Conservation (phyloP, 2,329 filamentous ascomycete species). For the Alternaria sp. region DNA sequence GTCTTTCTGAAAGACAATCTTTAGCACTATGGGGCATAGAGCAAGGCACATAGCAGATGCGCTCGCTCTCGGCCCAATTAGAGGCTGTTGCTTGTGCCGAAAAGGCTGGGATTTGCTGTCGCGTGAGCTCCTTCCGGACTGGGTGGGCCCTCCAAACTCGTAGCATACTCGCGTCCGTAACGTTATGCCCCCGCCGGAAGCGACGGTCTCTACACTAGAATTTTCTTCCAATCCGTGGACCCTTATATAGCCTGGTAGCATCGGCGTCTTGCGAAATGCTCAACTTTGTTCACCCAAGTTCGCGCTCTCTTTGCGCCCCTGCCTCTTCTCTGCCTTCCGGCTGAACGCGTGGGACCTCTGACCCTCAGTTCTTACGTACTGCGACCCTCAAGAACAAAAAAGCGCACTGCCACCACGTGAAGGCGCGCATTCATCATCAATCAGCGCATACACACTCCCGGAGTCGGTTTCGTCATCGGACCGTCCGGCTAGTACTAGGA, state of each 20-base stretch:
- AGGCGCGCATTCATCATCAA: background rate
- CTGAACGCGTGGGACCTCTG: background rate
- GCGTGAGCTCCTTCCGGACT: constrained; percentile 21
- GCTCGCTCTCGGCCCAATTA: constrained; percentile 10
- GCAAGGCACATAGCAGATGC: background rate
- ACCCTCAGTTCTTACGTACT: background rate
- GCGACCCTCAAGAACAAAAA: background rate
- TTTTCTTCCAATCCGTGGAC: constrained; percentile 20
- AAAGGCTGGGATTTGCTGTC: constrained; percentile 17
- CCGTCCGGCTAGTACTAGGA: constrained; percentile 23
- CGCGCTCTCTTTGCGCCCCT: constrained; percentile 10
- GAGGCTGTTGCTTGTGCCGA: background rate
- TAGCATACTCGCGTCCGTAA: constrained; percentile 13
- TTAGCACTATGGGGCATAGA: constrained; percentile 1
- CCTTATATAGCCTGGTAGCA: constrained; percentile 28
- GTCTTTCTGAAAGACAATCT: background rate
- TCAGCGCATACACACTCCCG: background rate
- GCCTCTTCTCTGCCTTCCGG: background rate
- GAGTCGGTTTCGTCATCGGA: constrained; percentile 16
- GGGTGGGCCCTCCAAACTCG: constrained; percentile 21
- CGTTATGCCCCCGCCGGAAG: constrained; percentile 18
- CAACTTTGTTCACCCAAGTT: constrained; percentile 14
- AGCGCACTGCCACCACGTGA: background rate
- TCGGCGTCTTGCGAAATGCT: background rate
- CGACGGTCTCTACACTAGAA: constrained; percentile 29